Conservation (phyloP, 495 filamentous ascomycete genomes). For the Cenococcum geophilum region DNA sequence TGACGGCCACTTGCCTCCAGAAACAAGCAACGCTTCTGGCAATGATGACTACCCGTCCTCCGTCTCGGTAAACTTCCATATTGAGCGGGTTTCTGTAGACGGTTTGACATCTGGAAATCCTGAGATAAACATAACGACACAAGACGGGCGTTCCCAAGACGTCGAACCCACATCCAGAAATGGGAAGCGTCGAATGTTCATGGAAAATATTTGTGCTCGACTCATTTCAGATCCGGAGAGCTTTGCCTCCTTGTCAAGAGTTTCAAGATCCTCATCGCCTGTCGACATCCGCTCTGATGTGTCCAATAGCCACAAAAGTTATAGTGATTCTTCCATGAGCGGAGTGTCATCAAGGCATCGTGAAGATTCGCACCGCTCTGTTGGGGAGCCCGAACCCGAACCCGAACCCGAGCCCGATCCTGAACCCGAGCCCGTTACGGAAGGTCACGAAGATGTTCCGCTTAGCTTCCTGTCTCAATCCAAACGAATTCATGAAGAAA, state of each 20-base stretch:
- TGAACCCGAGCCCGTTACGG: too few relatives aligned
- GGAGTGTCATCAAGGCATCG: background rate
- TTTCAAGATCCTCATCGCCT: constrained; percentile 22
- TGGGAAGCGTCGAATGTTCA: constrained; percentile 25
- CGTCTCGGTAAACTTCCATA: constrained; percentile 26
- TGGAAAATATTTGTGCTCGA: constrained; percentile 26
- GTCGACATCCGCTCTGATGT: constrained; percentile 23
- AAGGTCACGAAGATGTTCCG: background rate
- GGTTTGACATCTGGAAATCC: constrained; percentile 18
- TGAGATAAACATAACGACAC: constrained; percentile 12
- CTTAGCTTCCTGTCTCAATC: background rate
- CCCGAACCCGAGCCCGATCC: background rate
- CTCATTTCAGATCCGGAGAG: constrained; percentile 28
- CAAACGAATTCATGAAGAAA: background rate
- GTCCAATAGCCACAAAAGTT: constrained; percentile 5
- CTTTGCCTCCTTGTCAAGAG: constrained; percentile 22
- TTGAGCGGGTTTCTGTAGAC: constrained; percentile 24
- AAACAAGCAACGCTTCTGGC: background rate
- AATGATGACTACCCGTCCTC: constrained; percentile 13
- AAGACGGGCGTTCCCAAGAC: background rate
- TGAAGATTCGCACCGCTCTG: constrained; percentile 8
- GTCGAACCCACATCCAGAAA: background rate
- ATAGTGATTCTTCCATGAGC: constrained; percentile 3
- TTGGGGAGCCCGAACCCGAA: background rate
- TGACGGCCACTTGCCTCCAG: constrained; percentile 20